These are phyloP conservation scores for Citrus medica DNA, from an alignment of 345 rosid species.

Conservation along the genomic window DNA sequence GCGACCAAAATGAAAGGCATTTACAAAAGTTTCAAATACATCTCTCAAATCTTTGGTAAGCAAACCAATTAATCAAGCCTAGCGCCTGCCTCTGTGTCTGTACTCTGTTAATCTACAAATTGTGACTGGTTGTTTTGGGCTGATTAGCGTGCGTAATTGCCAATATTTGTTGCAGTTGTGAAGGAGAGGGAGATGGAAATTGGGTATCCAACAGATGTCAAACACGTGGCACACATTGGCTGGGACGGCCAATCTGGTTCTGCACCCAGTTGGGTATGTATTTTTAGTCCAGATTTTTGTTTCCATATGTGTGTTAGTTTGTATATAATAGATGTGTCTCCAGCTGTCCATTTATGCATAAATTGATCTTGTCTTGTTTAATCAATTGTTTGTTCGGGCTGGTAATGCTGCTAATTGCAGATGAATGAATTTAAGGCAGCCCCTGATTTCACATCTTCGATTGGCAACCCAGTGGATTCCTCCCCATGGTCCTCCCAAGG, in stretches of 20 bases:
- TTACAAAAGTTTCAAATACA: constrained; percentile 81
- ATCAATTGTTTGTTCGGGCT: constrained; percentile 6
- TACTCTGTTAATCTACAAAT: no score
- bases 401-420: constrained; percentile 35
- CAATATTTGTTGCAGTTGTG: constrained; percentile 38
- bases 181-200: constrained; percentile 82
- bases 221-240: constrained; percentile 90
- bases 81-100: neutral
- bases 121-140: neutral
- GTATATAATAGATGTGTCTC: neutral
- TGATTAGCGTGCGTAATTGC: neutral
- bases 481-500: constrained; percentile 75
- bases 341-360: neutral
- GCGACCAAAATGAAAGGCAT: constrained; percentile 79
- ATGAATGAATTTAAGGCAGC: constrained; percentile 74
- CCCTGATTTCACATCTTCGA: constrained; percentile 63
- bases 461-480: constrained; percentile 52
- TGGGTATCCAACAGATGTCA: constrained; percentile 94
- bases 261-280: constrained; percentile 88
- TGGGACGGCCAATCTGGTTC: constrained; percentile 73
- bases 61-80: neutral
- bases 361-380: constrained; percentile 1
- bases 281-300: constrained; percentile 16
- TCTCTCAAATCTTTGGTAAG: constrained; percentile 83
- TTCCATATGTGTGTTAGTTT: no score